Evolutionary conservation across 2,329 filamentous ascomycete species (phyloP), one percentile per base, ranked within the genome.

Genomic region (Didymella glomerata): DNA sequence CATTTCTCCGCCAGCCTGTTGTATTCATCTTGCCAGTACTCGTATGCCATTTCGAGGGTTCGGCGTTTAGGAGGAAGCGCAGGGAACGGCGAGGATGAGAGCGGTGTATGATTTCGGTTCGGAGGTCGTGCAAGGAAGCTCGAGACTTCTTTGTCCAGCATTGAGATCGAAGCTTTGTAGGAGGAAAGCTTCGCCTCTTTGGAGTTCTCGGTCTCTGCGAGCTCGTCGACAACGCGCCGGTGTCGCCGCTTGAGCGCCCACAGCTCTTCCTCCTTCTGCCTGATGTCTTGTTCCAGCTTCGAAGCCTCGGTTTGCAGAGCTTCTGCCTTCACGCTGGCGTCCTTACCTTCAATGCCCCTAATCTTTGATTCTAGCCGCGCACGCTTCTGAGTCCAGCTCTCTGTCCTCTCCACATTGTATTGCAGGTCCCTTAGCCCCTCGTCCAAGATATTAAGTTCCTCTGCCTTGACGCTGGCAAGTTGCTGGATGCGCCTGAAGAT

Each of bases 101-200:
- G 62, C 2, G 70, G 64, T 32, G 68, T 61, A 44, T 73, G 69
- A 38, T 73, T 64, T n/a, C 68, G 64, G 28, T 72, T 66, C 18
- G 85, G 84, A 1, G 88, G 87, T 14, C 82, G 81, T 10, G 77
- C 80, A 65, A 93, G 78, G 58, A 93, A 84, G 4, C 78, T 79
- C 5, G 79, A 77, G 6, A 92, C 81, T 54, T 90, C 85, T 14
- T 79, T 80, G 60, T 93, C 88, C 6, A 91, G 83, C 53, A 91
- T 85, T 54, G 81, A 84, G 34, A 92, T 77, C 4, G 89, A 88
- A 1, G 88, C 85, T 20, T 83, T 85, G 72, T 92, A 93, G 0
- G 89, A 88, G 54, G 88, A 90, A 14, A 92, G 74, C n/a, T 86
- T 87, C 2, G 90, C 88, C 71, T 92, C 90, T 36, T 88, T 81